These are phyloP conservation scores for Aspergillus terreus DNA, from an alignment of 2,329 filamentous ascomycete species.

Conservation along the genomic window DNA sequence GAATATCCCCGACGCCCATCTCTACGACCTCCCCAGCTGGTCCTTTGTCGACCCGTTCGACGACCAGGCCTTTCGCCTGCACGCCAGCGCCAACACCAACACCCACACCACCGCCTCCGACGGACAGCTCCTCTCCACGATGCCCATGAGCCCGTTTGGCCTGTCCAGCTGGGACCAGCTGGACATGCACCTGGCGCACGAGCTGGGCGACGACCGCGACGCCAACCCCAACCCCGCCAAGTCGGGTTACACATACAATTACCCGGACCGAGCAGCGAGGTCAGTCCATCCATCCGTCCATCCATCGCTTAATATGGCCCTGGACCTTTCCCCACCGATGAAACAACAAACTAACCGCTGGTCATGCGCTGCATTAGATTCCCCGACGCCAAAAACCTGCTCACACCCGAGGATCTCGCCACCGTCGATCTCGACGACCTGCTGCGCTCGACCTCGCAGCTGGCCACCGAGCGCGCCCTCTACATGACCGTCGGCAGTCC, in stretches of 20 bases:
- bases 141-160: neutral
- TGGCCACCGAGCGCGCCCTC: constrained; percentile 20
- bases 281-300: neutral
- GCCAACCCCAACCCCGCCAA: neutral
- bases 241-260: neutral
- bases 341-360: neutral
- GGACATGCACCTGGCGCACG: neutral
- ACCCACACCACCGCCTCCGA: neutral
- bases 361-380: neutral
- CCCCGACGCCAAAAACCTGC: neutral
- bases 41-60: constrained; percentile 9
- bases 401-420: no score
- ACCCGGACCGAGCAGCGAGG: neutral
- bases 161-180: neutral
- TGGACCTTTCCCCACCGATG: neutral
- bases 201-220: neutral
- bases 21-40: constrained; percentile 9
- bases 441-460: constrained; percentile 16
- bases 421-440: constrained; percentile 9
- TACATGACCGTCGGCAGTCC: constrained; percentile 18
- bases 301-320: neutral
- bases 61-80: constrained; percentile 3
- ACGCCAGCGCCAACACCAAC: constrained; percentile 2
- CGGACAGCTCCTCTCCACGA: neutral
- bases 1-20: constrained; percentile 2